These are phyloP conservation scores for Alternaria tenuissima DNA, from an alignment of 2,329 filamentous ascomycete genomes.

Conservation along the genomic window DNA sequence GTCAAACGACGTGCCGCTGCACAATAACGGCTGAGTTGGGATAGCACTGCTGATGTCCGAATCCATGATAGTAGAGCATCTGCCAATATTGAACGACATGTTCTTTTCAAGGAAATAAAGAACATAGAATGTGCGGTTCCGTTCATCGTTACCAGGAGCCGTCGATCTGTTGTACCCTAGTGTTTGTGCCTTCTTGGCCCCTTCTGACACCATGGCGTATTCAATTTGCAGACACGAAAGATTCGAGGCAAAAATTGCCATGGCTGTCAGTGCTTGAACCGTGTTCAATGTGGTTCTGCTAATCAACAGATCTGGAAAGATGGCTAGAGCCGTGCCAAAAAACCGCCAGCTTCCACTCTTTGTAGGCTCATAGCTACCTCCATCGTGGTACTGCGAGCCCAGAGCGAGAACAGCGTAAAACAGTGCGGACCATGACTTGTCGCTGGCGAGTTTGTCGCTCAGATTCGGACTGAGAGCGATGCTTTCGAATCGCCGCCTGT, in stretches of 20 bases:
- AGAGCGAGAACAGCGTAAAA: background rate
- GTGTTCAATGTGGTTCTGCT: background rate
- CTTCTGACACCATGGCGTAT: background rate
- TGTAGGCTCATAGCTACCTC: background rate
- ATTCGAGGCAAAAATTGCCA: background rate
- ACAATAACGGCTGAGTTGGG: conserved; percentile 30
- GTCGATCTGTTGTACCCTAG: conserved; percentile 43
- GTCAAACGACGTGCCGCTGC: background rate
- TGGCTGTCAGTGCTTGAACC: background rate
- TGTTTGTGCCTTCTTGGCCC: conserved; percentile 43
- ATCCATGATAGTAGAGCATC: conserved; percentile 45
- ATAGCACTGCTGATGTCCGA: background rate
- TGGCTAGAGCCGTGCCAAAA: background rate
- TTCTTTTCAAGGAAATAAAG: conserved; percentile 53
- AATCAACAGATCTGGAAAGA: background rate
- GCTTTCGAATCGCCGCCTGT: background rate
- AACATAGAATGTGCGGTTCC: conserved; percentile 51
- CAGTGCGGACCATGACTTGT: background rate
- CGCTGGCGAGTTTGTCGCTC: background rate
- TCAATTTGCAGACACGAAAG: background rate
- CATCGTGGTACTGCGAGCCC: background rate
- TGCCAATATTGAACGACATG: conserved; percentile 40
- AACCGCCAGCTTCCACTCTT: background rate
- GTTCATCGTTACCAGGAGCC: conserved; percentile 17
- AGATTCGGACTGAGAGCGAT: background rate